Base-by-base conservation (phyloP, 1,139 yeast genomes). In the Kodamaea plutei region DNA sequence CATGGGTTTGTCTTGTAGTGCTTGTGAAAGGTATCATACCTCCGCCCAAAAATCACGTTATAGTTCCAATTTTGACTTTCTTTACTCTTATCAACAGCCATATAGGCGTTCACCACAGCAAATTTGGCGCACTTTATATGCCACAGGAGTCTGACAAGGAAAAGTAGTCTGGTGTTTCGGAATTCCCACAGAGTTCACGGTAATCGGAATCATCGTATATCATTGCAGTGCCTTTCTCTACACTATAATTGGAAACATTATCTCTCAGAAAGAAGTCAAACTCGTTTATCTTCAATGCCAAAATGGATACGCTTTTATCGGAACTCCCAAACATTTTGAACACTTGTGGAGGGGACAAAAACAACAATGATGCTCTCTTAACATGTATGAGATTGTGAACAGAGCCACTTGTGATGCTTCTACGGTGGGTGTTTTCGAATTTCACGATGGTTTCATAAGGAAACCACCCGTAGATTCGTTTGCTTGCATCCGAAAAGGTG, bases 341-440 rank as follows among this genome's bases (percentile, higher is more conserved):
- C 15, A 26, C 29, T 9, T 15, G 15, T 15, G 15, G 8, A 2
- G 35, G 32, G 15, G 28, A 14, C 18, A 30, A 40, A 34, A 62
- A 60, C 21, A 41, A 36, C 8, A 64, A 47, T 20, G 47, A 48
- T 6, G 64, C 65, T 14, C 45, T 30, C 8, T 43, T 50, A 13
- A 65, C 35, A 6, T 44, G 26, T 13, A 66, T 46, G 13, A 57
- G 38, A 25, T 50, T 42, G 15, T 58, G 50, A 5, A 36, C 27
- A 0, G 68, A 60, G 15, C 49, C 43, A 31, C 39, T 56, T 1
- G 71, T 63, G 25, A 64, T 48, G 23, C 69, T 40, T 29, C 58
- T 63, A 15, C 51, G 43, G 33, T 61, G 48, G 9, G 35, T 37
- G 22, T 43, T 43, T 36, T 65, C 71, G 39, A 61, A 65, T 14